phyloP scores from a whole-genome alignment of 2,329 filamentous ascomycete species.

The Chaetomium sp. region DNA sequence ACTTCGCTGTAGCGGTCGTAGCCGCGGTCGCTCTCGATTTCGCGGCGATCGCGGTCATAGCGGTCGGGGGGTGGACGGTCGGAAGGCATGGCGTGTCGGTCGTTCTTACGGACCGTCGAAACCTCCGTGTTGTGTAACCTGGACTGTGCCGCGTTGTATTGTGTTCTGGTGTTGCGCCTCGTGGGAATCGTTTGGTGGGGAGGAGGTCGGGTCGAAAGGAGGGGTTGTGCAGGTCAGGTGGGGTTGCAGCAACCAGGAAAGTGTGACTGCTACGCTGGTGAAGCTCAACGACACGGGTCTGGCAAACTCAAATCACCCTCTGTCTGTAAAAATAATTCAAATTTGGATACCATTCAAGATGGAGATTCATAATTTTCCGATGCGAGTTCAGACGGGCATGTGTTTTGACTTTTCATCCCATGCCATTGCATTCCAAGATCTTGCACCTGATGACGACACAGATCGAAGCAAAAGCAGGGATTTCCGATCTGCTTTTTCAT shows the following conservation, averaged over 20 bases:
- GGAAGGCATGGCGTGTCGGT: constrained; percentile 1
- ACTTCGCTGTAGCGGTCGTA: constrained; percentile 46
- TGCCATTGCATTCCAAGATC: constrained; percentile 16
- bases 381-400: constrained; percentile 3
- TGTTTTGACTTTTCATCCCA: not conserved
- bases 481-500: not conserved
- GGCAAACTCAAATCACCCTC: too few relatives aligned
- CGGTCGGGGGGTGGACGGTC: constrained; percentile 29
- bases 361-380: not conserved
- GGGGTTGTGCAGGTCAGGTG: not conserved
- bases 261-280: too few relatives aligned
- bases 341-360: not conserved
- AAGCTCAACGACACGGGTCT: too few relatives aligned
- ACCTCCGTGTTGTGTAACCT: too few relatives aligned
- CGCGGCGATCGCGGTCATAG: constrained; percentile 52
- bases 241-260: not conserved
- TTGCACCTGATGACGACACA: constrained; percentile 24
- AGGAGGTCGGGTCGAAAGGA: not conserved
- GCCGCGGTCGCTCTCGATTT: constrained; percentile 40
- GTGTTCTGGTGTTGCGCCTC: too few relatives aligned
- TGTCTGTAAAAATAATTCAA: not conserved
- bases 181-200: not conserved
- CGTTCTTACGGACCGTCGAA: too few relatives aligned
- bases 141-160: too few relatives aligned
- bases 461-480: not conserved